phyloP scores from a whole-genome alignment of 2,329 filamentous ascomycete genomes.

The Aspergillus floridensis region DNA sequence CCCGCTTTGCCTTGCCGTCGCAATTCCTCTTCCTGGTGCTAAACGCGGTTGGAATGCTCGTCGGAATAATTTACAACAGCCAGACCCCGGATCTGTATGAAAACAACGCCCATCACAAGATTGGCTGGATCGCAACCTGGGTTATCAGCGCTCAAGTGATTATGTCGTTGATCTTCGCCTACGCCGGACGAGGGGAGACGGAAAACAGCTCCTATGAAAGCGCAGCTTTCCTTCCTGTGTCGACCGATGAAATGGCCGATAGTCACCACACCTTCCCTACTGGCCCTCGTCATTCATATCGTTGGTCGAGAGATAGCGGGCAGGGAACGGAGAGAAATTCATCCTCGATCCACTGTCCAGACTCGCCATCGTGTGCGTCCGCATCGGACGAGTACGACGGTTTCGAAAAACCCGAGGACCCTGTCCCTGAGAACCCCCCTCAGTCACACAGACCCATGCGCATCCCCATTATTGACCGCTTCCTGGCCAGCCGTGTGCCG shows the following conservation, averaged over 20 bases:
- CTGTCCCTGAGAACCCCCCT: conserved; percentile 42
- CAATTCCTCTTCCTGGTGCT: conserved; percentile 20
- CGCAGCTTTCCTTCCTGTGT: conserved; percentile 62
- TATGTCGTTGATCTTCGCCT: conserved; percentile 63
- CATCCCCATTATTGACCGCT: conserved; percentile 48
- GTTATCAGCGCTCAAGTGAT: conserved; percentile 68
- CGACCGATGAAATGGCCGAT: conserved; percentile 55
- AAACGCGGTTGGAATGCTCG: conserved; percentile 20
- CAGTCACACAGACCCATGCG: conserved; percentile 43
- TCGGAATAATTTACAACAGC: conserved; percentile 23
- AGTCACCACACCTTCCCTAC: conserved; percentile 48
- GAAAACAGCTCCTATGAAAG: conserved; percentile 46
- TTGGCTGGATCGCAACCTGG: conserved; percentile 70
- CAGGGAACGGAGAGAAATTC: conserved; percentile 71
- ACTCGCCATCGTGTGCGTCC: conserved; percentile 58
- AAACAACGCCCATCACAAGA: conserved; percentile 25
- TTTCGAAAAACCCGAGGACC: conserved; percentile 47
- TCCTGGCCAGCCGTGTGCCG: conserved; percentile 55
- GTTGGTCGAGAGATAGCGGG: conserved; percentile 68
- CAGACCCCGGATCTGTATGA: conserved; percentile 22
- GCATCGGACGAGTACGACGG: conserved; percentile 50
- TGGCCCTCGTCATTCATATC: conserved; percentile 44
- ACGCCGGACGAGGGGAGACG: conserved; percentile 50
- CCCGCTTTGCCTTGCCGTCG: conserved; percentile 67
- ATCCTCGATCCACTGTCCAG: conserved; percentile 64